A percentile compares a stretch with the other conserved stretches of the same genome.
phyloP scores from a whole-genome alignment of 2,329 filamentous ascomycete species.

The Trichoderma afroharzianum region DNA sequence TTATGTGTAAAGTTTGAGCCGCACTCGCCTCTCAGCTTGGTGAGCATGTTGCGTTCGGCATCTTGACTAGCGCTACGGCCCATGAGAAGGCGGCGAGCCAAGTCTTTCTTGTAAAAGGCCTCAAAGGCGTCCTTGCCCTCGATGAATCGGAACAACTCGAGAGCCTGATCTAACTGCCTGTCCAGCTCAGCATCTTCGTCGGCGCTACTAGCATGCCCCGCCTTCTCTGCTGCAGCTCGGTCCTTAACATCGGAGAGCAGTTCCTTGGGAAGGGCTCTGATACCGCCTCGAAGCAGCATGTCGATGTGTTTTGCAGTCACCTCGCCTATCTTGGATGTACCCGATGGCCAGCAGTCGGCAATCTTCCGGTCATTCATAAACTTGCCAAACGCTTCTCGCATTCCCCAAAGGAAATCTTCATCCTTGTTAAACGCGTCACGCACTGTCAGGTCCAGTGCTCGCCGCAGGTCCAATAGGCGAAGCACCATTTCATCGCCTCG shows the following conservation, averaged over 20 bases:
- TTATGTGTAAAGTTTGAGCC: slow-evolving; percentile 94
- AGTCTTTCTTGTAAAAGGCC: slow-evolving; percentile 97
- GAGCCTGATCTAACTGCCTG: slow-evolving; percentile 82
- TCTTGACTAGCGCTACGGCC: slow-evolving; percentile 89
- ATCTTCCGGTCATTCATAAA: slow-evolving; percentile 91
- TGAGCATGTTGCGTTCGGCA: slow-evolving; percentile 92
- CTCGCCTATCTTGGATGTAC: slow-evolving; percentile 92
- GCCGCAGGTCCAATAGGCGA: slow-evolving; percentile 75
- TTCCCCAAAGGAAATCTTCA: slow-evolving; percentile 69
- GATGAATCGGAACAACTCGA: slow-evolving; percentile 95
- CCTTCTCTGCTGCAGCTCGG: slow-evolving; percentile 54
- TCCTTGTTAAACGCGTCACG: slow-evolving; percentile 73
- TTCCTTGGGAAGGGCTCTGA: slow-evolving; percentile 74
- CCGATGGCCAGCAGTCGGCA: slow-evolving; percentile 68
- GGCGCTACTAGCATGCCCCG: slow-evolving; percentile 62
- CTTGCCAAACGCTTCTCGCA: slow-evolving; percentile 79
- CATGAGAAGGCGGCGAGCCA: slow-evolving; percentile 87
- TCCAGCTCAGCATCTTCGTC: slow-evolving; percentile 93
- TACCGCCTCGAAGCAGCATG: slow-evolving; percentile 77
- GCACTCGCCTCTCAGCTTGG: slow-evolving; percentile 87
- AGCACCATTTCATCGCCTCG: slow-evolving; percentile 83
- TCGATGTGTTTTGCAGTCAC: slow-evolving; percentile 99
- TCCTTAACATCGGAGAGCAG: slow-evolving; percentile 62
- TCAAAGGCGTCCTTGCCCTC: slow-evolving; percentile 98
- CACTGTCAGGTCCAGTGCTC: slow-evolving; percentile 72